Base-by-base conservation (phyloP, 768 basidiomycete genomes). In the Boletus bicolor region DNA sequence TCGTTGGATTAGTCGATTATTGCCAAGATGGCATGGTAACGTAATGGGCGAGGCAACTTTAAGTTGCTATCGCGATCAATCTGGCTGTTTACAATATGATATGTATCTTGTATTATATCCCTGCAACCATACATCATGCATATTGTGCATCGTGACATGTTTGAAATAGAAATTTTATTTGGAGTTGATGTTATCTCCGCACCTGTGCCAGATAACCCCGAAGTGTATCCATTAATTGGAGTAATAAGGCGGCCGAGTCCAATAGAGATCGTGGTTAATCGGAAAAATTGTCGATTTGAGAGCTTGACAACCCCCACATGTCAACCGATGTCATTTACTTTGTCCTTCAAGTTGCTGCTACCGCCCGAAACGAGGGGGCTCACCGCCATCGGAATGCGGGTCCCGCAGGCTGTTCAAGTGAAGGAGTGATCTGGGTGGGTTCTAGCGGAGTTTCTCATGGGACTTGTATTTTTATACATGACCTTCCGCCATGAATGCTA, bases 21-120 rank as follows among this genome's bases (percentile, higher is more conserved):
- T 49, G 75, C 74, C 44, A 72, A 64, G 54, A 71, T 73, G 65
- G 75, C 74, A 7, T 75, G 74, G 74, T 75, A 61, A 68, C 50
- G 38, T 8, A 39, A 12, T 4, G 28, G 15, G 28, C 36, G 39
- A 21, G 37, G 43, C 35, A 24, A 11, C 37, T 2, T 24, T n/a
- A 32, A n/a, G 30, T 9, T 39, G 30, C 21, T 30, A 7, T 44
- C 19, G 44, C 11, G 17, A 44, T 51, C 41, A 38, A 36, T 7
- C 10, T 7, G 21, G 7, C 24, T 50, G 32, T 32, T 3, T 4
- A n/a, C n/a, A 7, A 4, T 37, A 36, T 44, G 26, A 7, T 14
- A n/a, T 34, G 30, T 55, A 12, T n/a, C 35, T 28, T 36, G 21
- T 57, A 47, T 32, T 15, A 21, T n/a, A 34, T 11, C 24, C 21